Base-by-base conservation (phyloP, 331 rosid species). In the Quercus tomentella region DNA sequence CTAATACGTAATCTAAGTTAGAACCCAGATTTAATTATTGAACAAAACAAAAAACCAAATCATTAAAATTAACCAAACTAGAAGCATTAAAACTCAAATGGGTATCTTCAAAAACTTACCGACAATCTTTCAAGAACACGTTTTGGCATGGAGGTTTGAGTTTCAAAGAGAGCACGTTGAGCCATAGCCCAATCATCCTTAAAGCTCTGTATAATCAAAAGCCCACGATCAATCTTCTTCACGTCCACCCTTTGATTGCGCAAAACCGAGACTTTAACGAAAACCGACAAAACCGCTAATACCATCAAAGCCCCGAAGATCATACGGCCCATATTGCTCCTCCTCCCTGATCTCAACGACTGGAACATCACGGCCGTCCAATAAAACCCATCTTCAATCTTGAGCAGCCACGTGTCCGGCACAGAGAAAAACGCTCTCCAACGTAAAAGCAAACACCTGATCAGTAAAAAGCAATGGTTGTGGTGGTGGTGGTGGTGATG, bases 141-240 rank as follows among this genome's bases (percentile, higher is more conserved):
- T 57, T 91, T 92, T 55, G 98, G 97, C 83, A 88, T 89, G 75
- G 90, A 87, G 17, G 75, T 79, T 78, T 81, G 80, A 2, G 83
- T 30, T 73, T 96, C 99, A 0, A 89, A 12, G 21, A 90, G 82
- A 28, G 88, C 92, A 51, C 81, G 81, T 52, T 93, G 99, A 2
- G 92, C 98, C 51, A 82, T 82, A 2, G 81, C 79, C 92, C 94
- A 89, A 76, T 96, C 98, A 18, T 93, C 97, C 37, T 89, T 84
- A 62, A 88, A 84, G 1, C 91, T 83, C 77, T 88, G 88, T 52
- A 90, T 63, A 4, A 96, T 88, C 71, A 96, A 68, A 5, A 83
- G 90, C 0, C 95, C 96, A 62, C 79, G 85, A 18, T 81, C 97
- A 20, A 81, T 78, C 54, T 81, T 88, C 83, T 61, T 84, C 25